phyloP scores from a whole-genome alignment of 345 rosid species.

The Acer negundo region DNA sequence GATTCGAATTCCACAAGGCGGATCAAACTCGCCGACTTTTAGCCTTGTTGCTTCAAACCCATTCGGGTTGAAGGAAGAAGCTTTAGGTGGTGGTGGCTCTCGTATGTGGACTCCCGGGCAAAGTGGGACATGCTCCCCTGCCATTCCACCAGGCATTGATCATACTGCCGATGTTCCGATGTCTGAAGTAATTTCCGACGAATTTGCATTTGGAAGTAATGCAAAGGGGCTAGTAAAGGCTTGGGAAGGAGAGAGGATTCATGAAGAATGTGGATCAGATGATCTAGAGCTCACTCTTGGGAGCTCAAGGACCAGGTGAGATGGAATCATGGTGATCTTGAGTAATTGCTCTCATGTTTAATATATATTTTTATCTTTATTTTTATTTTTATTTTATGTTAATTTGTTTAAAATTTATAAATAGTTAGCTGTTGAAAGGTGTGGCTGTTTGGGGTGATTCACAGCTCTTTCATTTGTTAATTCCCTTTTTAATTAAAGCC shows the following conservation, averaged over 20 bases:
- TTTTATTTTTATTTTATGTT: not conserved
- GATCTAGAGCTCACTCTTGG: conserved; percentile 99
- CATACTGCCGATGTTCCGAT: conserved; percentile 84
- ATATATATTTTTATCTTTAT: not conserved
- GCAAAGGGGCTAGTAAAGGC: conserved; percentile 79
- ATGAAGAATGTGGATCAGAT: conserved; percentile 89
- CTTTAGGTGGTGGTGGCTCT: conserved; percentile 66
- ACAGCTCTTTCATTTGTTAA: not conserved
- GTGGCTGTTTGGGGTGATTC: conserved; percentile 12
- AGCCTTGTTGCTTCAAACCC: conserved; percentile 81
- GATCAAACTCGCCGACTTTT: conserved; percentile 88
- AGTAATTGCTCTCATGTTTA: conserved; percentile 13
- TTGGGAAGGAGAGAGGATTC: conserved; percentile 99
- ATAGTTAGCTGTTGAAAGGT: conserved; percentile 20
- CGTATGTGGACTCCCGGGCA: conserved; percentile 94
- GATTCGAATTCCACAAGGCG: conserved; percentile 67
- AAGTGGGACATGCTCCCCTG: conserved; percentile 97
- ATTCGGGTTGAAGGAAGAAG: conserved; percentile 71
- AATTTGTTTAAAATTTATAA: conserved; percentile 11
- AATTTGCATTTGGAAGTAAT: conserved; percentile 87
- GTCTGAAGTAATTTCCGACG: conserved; percentile 68
- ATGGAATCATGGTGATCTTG: conserved; percentile 18
- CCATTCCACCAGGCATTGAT: conserved; percentile 68
- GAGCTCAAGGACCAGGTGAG: conserved; percentile 71
- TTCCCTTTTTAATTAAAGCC: not conserved